Conservation (phyloP, 495 filamentous ascomycete species). For the Aspergillus heteromorphus region DNA sequence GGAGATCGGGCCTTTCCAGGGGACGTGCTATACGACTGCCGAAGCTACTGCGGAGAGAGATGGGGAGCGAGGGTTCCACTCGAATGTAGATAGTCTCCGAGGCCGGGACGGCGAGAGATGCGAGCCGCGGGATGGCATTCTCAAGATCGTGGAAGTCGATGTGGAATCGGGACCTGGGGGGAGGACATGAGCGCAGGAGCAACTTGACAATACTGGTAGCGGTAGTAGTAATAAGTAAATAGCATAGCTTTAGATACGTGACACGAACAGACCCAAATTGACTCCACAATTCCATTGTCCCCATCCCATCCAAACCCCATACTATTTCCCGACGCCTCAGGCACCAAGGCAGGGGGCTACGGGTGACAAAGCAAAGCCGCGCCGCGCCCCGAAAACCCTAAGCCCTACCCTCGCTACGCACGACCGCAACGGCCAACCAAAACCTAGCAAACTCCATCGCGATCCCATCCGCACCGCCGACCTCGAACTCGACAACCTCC, state of each 20-base stretch:
- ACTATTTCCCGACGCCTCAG: slow-evolving; percentile 4
- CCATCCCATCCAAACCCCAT: background rate
- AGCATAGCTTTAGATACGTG: no score
- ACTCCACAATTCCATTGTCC: background rate
- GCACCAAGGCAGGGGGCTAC: background rate
- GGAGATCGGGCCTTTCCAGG: slow-evolving; percentile 7
- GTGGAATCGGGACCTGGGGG: slow-evolving; percentile 16
- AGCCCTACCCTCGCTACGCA: slow-evolving; percentile 25
- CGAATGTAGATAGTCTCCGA: background rate
- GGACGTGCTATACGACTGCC: slow-evolving; percentile 6
- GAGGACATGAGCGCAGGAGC: background rate
- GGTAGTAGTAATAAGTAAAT: no score
- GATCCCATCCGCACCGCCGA: slow-evolving; percentile 33
- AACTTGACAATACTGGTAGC: no score
- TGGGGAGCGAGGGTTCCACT: background rate
- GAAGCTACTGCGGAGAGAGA: slow-evolving; percentile 7
- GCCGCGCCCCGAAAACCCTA: slow-evolving; percentile 17
- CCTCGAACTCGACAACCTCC: slow-evolving; percentile 27
- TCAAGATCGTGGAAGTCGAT: slow-evolving; percentile 25
- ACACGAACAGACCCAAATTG: background rate
- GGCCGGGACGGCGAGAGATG: background rate
- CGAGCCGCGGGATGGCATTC: slow-evolving; percentile 12
- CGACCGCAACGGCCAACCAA: slow-evolving; percentile 28
- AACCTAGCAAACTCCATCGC: slow-evolving; percentile 28
- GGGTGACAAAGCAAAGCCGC: background rate